These are phyloP conservation scores for Saccharomycopsis crataegensis DNA, from an alignment of 1,139 yeast genomes.

Conservation along the genomic window DNA sequence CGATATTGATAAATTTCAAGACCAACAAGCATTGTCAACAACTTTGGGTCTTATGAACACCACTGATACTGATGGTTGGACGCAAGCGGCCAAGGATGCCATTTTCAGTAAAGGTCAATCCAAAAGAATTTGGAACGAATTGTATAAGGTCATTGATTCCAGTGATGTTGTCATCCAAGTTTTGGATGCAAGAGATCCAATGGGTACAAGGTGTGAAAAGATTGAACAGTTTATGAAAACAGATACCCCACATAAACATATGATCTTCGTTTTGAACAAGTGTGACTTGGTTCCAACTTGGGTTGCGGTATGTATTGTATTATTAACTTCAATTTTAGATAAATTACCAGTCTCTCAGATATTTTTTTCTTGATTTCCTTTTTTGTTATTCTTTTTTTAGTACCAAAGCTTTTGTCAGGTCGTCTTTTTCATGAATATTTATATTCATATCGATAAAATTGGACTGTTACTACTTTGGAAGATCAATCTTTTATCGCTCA, in stretches of 20 bases:
- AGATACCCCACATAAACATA: slow-evolving; percentile 95
- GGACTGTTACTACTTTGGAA: slow-evolving; percentile 98
- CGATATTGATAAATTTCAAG: slow-evolving; percentile 58
- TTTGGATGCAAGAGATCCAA: slow-evolving; percentile 93
- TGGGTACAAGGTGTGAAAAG: slow-evolving; percentile 89
- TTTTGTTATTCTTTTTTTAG: slow-evolving; percentile 19
- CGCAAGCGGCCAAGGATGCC: slow-evolving; percentile 89
- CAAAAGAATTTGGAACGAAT: slow-evolving; percentile 96
- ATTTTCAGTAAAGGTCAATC: slow-evolving; percentile 96
- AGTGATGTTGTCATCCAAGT: slow-evolving; percentile 96
- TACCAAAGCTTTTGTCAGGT: slow-evolving; percentile 54
- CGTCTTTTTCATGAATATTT: slow-evolving; percentile 28
- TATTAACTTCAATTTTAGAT: not conserved
- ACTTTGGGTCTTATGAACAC: slow-evolving; percentile 74
- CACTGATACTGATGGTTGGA: slow-evolving; percentile 64
- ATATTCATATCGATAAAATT: slow-evolving; percentile 30
- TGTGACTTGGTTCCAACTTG: slow-evolving; percentile 98
- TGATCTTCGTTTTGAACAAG: slow-evolving; percentile 89
- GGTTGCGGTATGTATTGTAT: slow-evolving; percentile 89
- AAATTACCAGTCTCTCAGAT: slow-evolving; percentile 19
- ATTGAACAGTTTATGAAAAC: slow-evolving; percentile 89
- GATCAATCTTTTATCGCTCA: slow-evolving; percentile 41
- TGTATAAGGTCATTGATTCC: slow-evolving; percentile 93
- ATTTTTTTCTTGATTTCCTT: slow-evolving; percentile 18
- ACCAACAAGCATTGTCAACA: slow-evolving; percentile 62